phyloP scores from a whole-genome alignment of 495 filamentous ascomycete genomes.

The Penicillium cataractarum region DNA sequence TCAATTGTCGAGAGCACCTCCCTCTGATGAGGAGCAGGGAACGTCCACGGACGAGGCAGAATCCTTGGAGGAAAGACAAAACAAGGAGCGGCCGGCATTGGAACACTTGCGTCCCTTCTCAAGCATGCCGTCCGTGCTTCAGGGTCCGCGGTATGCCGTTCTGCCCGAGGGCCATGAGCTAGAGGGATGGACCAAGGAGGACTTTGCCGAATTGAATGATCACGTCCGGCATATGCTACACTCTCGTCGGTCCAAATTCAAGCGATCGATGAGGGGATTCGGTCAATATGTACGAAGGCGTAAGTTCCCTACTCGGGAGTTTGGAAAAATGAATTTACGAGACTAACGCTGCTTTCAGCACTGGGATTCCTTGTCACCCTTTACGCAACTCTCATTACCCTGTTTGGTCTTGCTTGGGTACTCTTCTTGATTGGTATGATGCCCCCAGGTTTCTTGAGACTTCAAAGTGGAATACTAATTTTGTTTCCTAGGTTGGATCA shows the following conservation, averaged over 20 bases:
- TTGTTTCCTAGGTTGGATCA: conserved; percentile 66
- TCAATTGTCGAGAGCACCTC: conserved; percentile 58
- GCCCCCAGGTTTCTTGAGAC: neutral
- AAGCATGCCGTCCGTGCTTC: conserved; percentile 40
- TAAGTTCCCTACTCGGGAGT: conserved; percentile 32
- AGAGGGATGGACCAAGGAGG: conserved; percentile 68
- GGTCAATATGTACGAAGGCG: conserved; percentile 70
- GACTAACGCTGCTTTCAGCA: conserved; percentile 35
- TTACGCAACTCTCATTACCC: conserved; percentile 78
- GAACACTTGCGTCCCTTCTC: conserved; percentile 32
- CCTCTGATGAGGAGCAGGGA: conserved; percentile 35
- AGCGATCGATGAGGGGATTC: conserved; percentile 74
- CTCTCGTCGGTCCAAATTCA: conserved; percentile 74
- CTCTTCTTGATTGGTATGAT: conserved; percentile 71
- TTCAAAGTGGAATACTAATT: neutral
- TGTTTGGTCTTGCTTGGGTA: conserved; percentile 82
- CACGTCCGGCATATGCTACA: conserved; percentile 83
- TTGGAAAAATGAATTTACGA: neutral
- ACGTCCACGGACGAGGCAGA: conserved; percentile 38
- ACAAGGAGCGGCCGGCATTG: conserved; percentile 30
- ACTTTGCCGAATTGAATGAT: conserved; percentile 74
- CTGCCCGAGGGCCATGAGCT: conserved; percentile 62
- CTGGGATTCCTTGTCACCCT: conserved; percentile 76
- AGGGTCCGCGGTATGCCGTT: conserved; percentile 43
- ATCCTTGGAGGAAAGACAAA: conserved; percentile 27